Conservation (phyloP, 257 asterid genomes). For the Nicotiana obtusifolia region DNA sequence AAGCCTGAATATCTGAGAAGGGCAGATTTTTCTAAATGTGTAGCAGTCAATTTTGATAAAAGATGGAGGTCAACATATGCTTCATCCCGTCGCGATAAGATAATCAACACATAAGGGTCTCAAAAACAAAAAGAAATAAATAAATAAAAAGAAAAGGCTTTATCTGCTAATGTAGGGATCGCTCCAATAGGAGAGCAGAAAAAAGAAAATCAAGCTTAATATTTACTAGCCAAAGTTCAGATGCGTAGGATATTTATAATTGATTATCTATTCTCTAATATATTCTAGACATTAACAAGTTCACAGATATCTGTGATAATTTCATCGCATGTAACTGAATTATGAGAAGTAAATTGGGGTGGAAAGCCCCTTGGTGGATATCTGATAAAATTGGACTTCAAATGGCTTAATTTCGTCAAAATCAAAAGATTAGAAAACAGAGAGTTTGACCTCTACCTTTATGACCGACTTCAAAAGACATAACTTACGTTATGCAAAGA, state of each 20-base stretch:
- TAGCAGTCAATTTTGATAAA: background rate
- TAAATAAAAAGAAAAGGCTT: too few species aligned
- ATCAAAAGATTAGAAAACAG: background rate
- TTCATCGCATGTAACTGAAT: too few species aligned
- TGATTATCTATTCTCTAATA: too few species aligned
- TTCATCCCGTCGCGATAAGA: background rate
- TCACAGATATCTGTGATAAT: background rate
- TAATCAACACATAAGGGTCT: background rate
- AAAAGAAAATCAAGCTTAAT: too few species aligned
- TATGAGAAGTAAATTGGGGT: too few species aligned
- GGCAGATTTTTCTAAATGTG: background rate
- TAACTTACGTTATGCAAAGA: background rate
- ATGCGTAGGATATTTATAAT: background rate
- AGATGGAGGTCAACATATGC: background rate
- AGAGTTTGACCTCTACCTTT: background rate
- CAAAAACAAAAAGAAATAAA: too few species aligned
- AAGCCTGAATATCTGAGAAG: background rate
- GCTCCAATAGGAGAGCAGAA: too few species aligned
- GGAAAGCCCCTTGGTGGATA: too few species aligned
- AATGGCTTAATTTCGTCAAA: background rate
- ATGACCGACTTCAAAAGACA: background rate
- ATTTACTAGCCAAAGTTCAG: background rate
- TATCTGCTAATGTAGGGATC: too few species aligned
- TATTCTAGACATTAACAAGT: background rate
- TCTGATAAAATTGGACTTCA: background rate